These are phyloP conservation scores for Xylaria polymorpha DNA, from an alignment of 2,329 filamentous ascomycete species.

Conservation along the genomic window DNA sequence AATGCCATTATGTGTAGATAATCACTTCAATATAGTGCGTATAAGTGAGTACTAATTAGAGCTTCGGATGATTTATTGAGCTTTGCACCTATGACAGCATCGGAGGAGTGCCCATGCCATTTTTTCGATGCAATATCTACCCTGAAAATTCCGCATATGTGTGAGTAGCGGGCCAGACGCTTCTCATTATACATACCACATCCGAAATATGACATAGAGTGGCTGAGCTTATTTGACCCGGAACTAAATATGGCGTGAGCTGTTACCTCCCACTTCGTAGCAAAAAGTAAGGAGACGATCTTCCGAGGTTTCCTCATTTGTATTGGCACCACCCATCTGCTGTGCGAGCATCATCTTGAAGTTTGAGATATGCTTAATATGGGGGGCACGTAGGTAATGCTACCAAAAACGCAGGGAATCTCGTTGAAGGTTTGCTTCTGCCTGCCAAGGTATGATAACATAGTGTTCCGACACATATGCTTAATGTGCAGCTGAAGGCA, in stretches of 20 bases:
- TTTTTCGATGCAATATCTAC: neutral
- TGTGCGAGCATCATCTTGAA: constrained; percentile 10
- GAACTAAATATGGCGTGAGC: neutral
- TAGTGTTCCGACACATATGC: neutral
- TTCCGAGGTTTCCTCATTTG: neutral
- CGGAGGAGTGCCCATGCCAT: neutral
- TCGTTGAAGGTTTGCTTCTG: neutral
- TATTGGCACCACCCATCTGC: neutral
- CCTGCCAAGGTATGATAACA: constrained; percentile 13
- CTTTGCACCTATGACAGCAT: neutral
- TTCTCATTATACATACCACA: neutral
- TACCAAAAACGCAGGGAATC: neutral
- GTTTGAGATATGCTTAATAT: constrained; percentile 5
- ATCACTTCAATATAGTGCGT: neutral
- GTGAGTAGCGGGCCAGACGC: neutral
- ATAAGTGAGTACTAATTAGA: neutral
- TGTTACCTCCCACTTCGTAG: neutral
- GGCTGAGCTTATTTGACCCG: neutral
- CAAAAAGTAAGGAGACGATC: neutral
- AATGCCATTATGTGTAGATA: neutral
- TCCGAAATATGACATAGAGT: neutral
- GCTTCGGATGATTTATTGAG: no score
- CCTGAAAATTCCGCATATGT: no score
- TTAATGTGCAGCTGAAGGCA: constrained; percentile 13
- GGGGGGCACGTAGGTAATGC: constrained; percentile 7